Evolutionary conservation across 1,284 basidiomycete species (phyloP), one percentile per base, ranked within the genome.

Genomic region (Ustilago xerochloae): DNA sequence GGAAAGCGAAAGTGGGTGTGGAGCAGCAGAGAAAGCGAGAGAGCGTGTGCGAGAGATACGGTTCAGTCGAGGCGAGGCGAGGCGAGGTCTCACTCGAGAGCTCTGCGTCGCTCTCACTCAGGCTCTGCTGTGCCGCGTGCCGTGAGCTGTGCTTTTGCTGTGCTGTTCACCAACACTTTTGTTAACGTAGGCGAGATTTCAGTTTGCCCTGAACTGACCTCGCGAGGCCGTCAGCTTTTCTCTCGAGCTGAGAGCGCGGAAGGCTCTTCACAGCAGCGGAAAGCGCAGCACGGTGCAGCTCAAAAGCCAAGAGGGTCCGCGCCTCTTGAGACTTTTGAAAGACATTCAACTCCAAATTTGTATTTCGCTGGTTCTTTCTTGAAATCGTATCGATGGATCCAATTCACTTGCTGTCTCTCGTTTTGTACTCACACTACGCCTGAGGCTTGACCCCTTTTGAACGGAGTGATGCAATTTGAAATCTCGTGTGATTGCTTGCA

Each of bases 1-100:
- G 43, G 46, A 50, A 28, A 13, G 41, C n/a, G 24, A 15, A 24
- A 20, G 62, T 49, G 22, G 45, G 50, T 50, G 63, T 52, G 38
- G 38, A 39, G 62, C 47, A 48, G 50, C 24, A 46, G 33, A 33
- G 29, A 57, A n/a, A 30, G 9, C 8, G 46, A 47, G 22, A 43
- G 22, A 22, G 41, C 26, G 16, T 39, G 39, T 22, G 39, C 24
- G 39, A 20, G 39, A 41, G 18, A 41, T 36, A 4, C 35, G 13
- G 35, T 36, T n/a, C n/a, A n/a, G n/a, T n/a, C n/a, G n/a, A n/a
- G n/a, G n/a, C n/a, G n/a, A n/a, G n/a, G n/a, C n/a, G n/a, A n/a
- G n/a, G n/a, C n/a, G n/a, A n/a, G n/a, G n/a, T n/a, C n/a, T n/a
- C n/a, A n/a, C n/a, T n/a, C n/a, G n/a, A n/a, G n/a, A n/a, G 35